Evolutionary conservation across 208 protist genomes (phyloP), one percentile per base, ranked within the genome.

Genomic region (Trypanosoma congolense): DNA sequence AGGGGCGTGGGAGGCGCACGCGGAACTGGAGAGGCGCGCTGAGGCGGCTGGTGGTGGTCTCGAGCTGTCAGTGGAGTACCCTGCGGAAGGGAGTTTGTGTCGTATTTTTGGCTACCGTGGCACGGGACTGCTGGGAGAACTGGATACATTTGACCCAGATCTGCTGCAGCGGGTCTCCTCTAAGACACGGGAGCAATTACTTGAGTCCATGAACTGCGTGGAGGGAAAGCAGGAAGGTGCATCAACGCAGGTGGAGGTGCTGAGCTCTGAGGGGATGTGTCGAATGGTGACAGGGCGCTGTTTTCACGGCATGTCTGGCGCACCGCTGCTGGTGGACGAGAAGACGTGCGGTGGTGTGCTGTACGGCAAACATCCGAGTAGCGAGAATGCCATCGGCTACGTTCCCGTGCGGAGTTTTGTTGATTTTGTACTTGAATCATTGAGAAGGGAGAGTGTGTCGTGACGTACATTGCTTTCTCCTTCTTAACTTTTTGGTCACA

Each of bases 301-400:
- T 62, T 89, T 73, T 44, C 80, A 92, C 54, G 84, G 84, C 9
- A 92, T 92, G 84, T 92, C 84, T 0, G 84, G 84, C 9, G 73
- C 71, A 4, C 80, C 84, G 3, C 45, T 88, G 2, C 24, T 88
- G 18, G 67, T 73, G 0, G 30, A 58, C 4, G 16, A 50, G 1
- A 53, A 66, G 24, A 47, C 51, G 40, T 87, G 83, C 44, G 77
- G 61, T 18, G 78, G 83, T 8, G 63, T 90, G 22, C 52, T 90
- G n/a, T 87, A 87, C 59, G 83, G 83, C n/a, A 80, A 72, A 42
- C 78, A 84, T 40, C 61, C 75, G 2, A 66, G 83, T n/a, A 35
- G 64, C 2, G 56, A 59, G 0, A 60, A 56, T 16, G 64, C 61
- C 30, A 70, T 87, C 19, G 78, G 76, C 45, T 87, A 81, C 63